Conservation (phyloP, 257 asterid species). For the Penstemon barbatus region DNA sequence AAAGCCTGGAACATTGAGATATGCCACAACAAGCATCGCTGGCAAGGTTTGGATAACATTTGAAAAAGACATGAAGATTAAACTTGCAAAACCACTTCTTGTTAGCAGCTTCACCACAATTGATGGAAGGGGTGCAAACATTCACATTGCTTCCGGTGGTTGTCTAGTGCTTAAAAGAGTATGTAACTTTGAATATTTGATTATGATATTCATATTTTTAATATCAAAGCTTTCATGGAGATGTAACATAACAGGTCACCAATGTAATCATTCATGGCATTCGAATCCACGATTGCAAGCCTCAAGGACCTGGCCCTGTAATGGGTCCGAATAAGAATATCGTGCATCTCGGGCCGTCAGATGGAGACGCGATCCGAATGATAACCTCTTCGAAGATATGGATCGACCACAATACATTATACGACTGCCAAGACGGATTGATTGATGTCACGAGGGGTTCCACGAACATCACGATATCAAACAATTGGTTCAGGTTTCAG, state of each 20-base stretch:
- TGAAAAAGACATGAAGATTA: constrained; percentile 57
- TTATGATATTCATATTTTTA: background rate
- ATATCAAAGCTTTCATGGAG: background rate
- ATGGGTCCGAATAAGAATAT: constrained; percentile 49
- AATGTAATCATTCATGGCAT: constrained; percentile 78
- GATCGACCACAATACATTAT: constrained; percentile 80
- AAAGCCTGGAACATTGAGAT: constrained; percentile 67
- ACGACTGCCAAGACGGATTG: constrained; percentile 60
- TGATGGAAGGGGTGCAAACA: constrained; percentile 75
- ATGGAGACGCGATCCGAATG: constrained; percentile 76
- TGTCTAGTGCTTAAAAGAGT: constrained; percentile 62
- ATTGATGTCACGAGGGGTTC: constrained; percentile 87
- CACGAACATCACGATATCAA: constrained; percentile 66
- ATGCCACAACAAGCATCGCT: constrained; percentile 48
- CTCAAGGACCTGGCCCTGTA: constrained; percentile 51
- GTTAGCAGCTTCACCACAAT: constrained; percentile 66
- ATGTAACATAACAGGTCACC: constrained; percentile 41
- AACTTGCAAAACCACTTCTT: constrained; percentile 60
- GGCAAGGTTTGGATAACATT: constrained; percentile 89
- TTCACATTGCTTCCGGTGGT: constrained; percentile 63
- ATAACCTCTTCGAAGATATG: constrained; percentile 61
- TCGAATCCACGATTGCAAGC: constrained; percentile 60
- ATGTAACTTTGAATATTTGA: background rate
- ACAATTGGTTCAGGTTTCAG: constrained; percentile 72
- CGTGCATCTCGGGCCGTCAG: constrained; percentile 52